phyloP scores from a whole-genome alignment of 2,329 filamentous ascomycete genomes.

The Claviceps pazoutovae region DNA sequence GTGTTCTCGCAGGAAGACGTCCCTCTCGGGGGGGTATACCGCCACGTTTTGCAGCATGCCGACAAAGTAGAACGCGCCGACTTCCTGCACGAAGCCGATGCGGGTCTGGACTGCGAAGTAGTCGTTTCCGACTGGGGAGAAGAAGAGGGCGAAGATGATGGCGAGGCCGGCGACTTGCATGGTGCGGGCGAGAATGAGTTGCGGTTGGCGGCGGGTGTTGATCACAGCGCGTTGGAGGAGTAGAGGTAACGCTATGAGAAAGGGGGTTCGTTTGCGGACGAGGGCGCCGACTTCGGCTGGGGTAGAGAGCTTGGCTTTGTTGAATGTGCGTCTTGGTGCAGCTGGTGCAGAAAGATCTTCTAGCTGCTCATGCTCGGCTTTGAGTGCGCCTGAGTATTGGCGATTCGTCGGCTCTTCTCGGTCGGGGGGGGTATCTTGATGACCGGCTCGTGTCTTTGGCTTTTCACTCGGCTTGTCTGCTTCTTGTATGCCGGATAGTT shows the following conservation, averaged over 20 bases:
- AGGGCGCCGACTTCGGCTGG: slow-evolving; percentile 61
- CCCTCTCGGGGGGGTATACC: slow-evolving; percentile 56
- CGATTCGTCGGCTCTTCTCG: not conserved
- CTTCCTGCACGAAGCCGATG: slow-evolving; percentile 59
- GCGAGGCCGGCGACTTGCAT: slow-evolving; percentile 54
- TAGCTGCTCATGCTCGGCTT: not conserved
- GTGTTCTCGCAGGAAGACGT: slow-evolving; percentile 66
- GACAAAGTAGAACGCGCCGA: slow-evolving; percentile 58
- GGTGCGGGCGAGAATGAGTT: slow-evolving; percentile 47
- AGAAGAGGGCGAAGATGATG: slow-evolving; percentile 52
- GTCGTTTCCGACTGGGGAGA: slow-evolving; percentile 54
- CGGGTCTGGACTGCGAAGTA: slow-evolving; percentile 60
- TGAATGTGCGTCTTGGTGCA: slow-evolving; percentile 26
- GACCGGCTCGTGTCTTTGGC: not conserved
- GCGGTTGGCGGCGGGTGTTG: slow-evolving; percentile 54
- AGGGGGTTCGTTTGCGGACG: slow-evolving; percentile 46
- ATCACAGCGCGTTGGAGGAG: slow-evolving; percentile 53
- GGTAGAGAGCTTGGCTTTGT: slow-evolving; percentile 38
- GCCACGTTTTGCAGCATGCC: slow-evolving; percentile 72
- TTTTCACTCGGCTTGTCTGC: slow-evolving; percentile 13
- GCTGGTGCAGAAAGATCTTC: slow-evolving; percentile 10
- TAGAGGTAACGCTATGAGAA: slow-evolving; percentile 50
- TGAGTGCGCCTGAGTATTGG: too few relatives aligned
- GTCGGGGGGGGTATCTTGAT: not conserved
- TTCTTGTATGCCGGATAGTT: slow-evolving; percentile 17